phyloP scores from a whole-genome alignment of 2,329 filamentous ascomycete genomes.

The Diaporthe helianthi region DNA sequence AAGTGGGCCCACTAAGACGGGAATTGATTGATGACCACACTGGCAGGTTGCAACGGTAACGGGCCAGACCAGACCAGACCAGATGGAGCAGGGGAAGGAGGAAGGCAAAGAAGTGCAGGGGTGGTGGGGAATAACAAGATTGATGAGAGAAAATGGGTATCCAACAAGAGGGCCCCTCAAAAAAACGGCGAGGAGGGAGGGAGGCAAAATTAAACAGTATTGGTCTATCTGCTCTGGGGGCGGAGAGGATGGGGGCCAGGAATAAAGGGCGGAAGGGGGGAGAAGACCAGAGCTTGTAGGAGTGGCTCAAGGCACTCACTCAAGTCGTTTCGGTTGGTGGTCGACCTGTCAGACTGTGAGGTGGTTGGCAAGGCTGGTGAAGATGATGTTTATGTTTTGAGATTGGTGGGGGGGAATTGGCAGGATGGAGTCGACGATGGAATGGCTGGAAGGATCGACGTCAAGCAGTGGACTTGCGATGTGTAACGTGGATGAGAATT shows the following conservation, averaged over 20 bases:
- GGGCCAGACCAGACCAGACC: constrained; percentile 14
- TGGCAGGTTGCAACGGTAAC: neutral
- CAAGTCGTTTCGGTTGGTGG: constrained; percentile 1
- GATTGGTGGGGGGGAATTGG: constrained; percentile 10
- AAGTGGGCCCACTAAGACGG: neutral
- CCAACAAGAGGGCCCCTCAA: neutral
- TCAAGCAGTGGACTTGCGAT: constrained; percentile 7
- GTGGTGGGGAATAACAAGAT: constrained; percentile 14
- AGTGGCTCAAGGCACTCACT: constrained; percentile 9
- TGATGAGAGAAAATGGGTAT: constrained; percentile 7
- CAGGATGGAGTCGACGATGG: constrained; percentile 8
- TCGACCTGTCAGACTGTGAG: neutral
- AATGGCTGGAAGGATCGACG: constrained; percentile 21
- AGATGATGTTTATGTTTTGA: constrained; percentile 2
- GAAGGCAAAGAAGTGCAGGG: neutral
- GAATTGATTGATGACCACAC: neutral
- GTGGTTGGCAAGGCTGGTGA: constrained; percentile 1
- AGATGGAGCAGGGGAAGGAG: neutral
- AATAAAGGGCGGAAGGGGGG: neutral
- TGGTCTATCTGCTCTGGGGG: constrained; percentile 11
- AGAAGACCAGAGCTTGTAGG: neutral
- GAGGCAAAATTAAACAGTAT: constrained; percentile 10
- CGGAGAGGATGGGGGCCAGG: neutral
- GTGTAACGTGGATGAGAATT: neutral
- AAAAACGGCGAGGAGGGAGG: neutral